Percentiles rank a stretch among this genome's conserved stretches.
phyloP scores from a whole-genome alignment of 805 yeast species.

The Pichia membranifaciens region DNA sequence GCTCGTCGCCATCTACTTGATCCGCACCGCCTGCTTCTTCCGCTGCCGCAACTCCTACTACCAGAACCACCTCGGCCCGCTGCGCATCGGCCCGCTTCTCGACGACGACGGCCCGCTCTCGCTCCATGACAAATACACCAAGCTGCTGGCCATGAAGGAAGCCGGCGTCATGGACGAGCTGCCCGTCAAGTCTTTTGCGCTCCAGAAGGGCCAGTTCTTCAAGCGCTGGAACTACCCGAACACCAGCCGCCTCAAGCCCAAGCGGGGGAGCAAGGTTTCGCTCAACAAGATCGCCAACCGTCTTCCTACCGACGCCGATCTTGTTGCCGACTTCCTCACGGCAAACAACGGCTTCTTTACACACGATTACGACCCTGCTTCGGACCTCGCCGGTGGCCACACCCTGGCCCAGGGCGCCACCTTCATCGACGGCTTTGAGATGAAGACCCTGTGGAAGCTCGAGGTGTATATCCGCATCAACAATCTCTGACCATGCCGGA shows the following conservation, averaged over 20 bases:
- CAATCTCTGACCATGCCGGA: no score
- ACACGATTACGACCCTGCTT: background rate
- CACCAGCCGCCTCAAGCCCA: background rate
- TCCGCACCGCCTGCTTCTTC: conserved; percentile 8
- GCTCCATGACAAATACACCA: conserved; percentile 2
- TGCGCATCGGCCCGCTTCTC: conserved; percentile 1
- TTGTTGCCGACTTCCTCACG: conserved; percentile 3
- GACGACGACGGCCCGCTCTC: conserved; percentile 1
- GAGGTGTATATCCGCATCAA: conserved; percentile 8
- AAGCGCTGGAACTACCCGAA: conserved; percentile 9
- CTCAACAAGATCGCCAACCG: background rate
- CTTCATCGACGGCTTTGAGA: conserved; percentile 3
- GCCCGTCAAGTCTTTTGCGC: conserved; percentile 1
- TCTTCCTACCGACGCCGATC: conserved; percentile 1
- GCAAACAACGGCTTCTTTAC: conserved; percentile 10
- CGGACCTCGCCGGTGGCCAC: background rate
- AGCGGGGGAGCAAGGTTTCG: background rate
- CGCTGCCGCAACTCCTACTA: background rate
- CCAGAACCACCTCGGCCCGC: background rate
- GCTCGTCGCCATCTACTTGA: conserved; percentile 5
- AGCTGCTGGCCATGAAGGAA: background rate
- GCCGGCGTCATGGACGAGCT: conserved; percentile 3
- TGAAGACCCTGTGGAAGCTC: conserved; percentile 11
- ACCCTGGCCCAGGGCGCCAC: background rate
- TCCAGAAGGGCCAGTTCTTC: conserved; percentile 10